These are phyloP conservation scores for Tilletia setariae DNA, from an alignment of 1,284 basidiomycete species.

Conservation along the genomic window DNA sequence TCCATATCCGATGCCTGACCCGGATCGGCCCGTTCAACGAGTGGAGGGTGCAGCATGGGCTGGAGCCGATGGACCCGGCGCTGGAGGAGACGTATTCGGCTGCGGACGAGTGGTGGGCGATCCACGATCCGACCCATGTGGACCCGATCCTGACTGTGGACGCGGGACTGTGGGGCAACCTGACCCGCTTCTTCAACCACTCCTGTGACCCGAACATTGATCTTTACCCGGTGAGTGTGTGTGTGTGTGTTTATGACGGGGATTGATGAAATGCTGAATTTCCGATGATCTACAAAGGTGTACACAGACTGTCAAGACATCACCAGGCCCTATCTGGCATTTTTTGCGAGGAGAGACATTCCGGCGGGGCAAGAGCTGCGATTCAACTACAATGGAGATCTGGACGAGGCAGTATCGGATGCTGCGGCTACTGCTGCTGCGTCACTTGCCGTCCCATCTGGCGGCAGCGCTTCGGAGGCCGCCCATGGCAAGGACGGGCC, in stretches of 20 bases:
- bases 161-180: constrained; percentile 38
- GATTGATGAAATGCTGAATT: background rate
- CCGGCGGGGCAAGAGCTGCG: constrained; percentile 62
- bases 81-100: constrained; percentile 41
- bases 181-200: constrained; percentile 58
- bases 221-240: constrained; percentile 59
- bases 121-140: constrained; percentile 61
- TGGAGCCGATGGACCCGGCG: constrained; percentile 47
- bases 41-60: constrained; percentile 64
- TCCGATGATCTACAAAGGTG: constrained; percentile 49
- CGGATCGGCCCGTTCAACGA: constrained; percentile 78
- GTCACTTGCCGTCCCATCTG: background rate
- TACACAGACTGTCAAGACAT: constrained; percentile 68
- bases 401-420: background rate
- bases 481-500: no score
- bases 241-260: background rate
- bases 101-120: background rate
- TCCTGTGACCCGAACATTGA: constrained; percentile 80
- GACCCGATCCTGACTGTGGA: constrained; percentile 29
- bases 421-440: no score
- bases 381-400: constrained; percentile 25
- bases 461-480: no score
- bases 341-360: constrained; percentile 70
- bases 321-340: constrained; percentile 61
- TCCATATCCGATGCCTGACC: constrained; percentile 56